Evolutionary conservation across 2,329 filamentous ascomycete species (phyloP), one percentile per base, ranked within the genome.

Genomic region (Calonectria henricotiae): DNA sequence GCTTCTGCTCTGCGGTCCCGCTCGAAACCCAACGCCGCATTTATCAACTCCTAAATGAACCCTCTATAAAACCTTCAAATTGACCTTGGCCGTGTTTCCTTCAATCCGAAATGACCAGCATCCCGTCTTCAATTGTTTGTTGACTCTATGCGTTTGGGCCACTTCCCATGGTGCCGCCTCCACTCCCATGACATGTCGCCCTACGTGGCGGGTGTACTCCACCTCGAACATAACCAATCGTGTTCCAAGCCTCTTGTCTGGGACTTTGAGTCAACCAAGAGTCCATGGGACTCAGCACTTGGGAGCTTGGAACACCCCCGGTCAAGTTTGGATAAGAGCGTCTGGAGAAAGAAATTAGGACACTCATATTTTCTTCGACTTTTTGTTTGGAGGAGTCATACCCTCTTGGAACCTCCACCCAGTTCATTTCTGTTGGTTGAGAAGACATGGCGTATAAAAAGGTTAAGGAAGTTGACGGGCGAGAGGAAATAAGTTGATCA

Each of bases 141-240:
- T 25, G 5, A 7, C 2, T 55, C 5, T 55, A 39, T 23, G 7
- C 23, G 11, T 15, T 25, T 5, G 11, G n/a, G 12, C 20, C 6
- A 13, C 51, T 39, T 39, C 51, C 51, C n/a, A 35, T 17, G 4
- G 51, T 55, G 51, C 32, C 32, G 12, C 51, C 51, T 55, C 51
- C 51, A 11, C 51, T 55, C 13, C 51, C 20, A 55, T 55, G 51
- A 4, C 11, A 15, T 39, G 5, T 6, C 20, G 32, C 20, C 20
- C 8, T 15, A 23, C 23, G 25, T 2, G 51, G 12, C 5, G 32
- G 32, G n/a, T 37, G 51, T 15, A 32, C 13, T 35, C 32, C 51
- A 39, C 32, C 35, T 55, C 32, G 51, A 39, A 55, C 51, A 13
- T 55, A 39, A 5, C 51, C 51, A 55, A 39, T 15, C 32, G 30